These are phyloP conservation scores for Brassica nigra DNA, from an alignment of 345 rosid genomes.

Conservation along the genomic window DNA sequence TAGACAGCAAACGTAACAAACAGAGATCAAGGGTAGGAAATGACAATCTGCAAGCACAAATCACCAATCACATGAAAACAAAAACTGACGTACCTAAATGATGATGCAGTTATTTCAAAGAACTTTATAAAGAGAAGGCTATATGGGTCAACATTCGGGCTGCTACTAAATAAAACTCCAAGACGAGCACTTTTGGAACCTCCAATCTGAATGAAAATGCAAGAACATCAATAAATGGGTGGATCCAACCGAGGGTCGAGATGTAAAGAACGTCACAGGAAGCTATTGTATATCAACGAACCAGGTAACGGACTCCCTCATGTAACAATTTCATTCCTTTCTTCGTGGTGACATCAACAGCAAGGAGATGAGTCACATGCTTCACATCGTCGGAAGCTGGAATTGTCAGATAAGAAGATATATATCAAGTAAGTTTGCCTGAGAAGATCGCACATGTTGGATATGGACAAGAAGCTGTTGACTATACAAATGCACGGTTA, in stretches of 20 bases:
- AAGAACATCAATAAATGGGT: constrained; percentile 36
- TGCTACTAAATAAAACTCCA: constrained; percentile 73
- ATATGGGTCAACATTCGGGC: constrained; percentile 51
- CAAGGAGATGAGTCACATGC: constrained; percentile 95
- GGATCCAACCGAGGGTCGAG: constrained; percentile 6
- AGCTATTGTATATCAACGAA: constrained; percentile 38
- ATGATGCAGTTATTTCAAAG: constrained; percentile 65
- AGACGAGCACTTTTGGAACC: constrained; percentile 84
- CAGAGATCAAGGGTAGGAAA: constrained; percentile 18
- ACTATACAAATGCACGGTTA: constrained; percentile 24
- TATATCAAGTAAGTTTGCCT: constrained; percentile 21
- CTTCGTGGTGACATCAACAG: constrained; percentile 71
- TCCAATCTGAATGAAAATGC: constrained; percentile 57
- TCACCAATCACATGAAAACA: constrained; percentile 25
- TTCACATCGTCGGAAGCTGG: constrained; percentile 86
- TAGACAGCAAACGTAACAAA: constrained; percentile 27
- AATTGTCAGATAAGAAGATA: constrained; percentile 35
- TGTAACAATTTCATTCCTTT: constrained; percentile 80
- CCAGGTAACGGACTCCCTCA: constrained; percentile 91
- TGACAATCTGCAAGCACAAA: constrained; percentile 14
- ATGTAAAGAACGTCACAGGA: constrained; percentile 16
- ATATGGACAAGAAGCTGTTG: constrained; percentile 17
- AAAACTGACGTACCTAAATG: constrained; percentile 67
- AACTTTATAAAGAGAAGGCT: constrained; percentile 68
- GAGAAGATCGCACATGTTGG: constrained; percentile 26